A percentile compares a stretch with the other conserved stretches of the same genome.
These are phyloP conservation scores for Rhododendron molle DNA, from an alignment of 148 eudicot species.

Conservation along the genomic window DNA sequence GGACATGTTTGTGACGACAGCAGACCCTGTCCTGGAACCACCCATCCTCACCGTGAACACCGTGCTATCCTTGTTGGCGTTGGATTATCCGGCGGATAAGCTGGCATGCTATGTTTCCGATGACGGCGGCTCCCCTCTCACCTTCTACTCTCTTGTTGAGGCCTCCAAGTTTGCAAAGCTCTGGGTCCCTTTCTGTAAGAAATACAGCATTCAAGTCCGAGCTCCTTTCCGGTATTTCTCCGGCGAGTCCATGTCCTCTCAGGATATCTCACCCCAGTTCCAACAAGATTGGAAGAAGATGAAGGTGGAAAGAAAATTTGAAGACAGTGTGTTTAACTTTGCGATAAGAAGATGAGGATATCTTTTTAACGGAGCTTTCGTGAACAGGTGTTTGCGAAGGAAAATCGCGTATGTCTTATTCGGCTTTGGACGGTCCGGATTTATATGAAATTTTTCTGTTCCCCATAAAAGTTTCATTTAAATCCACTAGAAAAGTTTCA, in stretches of 20 bases:
- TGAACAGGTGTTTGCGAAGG: too few relatives aligned
- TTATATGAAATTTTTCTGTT: too few relatives aligned
- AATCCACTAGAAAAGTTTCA: too few relatives aligned
- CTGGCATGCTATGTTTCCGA: conserved; percentile 41
- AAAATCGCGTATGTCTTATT: too few relatives aligned
- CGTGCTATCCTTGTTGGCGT: conserved; percentile 33
- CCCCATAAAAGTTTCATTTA: too few relatives aligned
- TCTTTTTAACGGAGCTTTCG: too few relatives aligned
- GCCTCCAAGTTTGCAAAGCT: conserved; percentile 29
- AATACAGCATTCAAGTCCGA: conserved; percentile 12
- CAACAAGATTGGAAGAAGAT: conserved; percentile 25
- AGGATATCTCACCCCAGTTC: conserved; percentile 17
- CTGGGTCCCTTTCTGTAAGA: conserved; percentile 46
- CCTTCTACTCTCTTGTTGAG: conserved; percentile 26
- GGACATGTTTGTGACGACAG: conserved; percentile 42
- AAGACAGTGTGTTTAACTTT: background rate
- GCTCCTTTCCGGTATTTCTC: conserved; percentile 40
- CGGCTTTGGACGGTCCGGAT: too few relatives aligned
- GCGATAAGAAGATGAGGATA: too few relatives aligned
- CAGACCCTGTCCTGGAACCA: conserved; percentile 36
- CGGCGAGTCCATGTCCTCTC: background rate
- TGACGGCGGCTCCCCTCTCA: conserved; percentile 36
- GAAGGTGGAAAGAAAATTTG: conserved; percentile 5
- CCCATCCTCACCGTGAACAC: conserved; percentile 34
- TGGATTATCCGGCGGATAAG: conserved; percentile 34